A percentile compares a stretch with the other conserved stretches of the same genome.
Evolutionary conservation across 1,139 yeast species (phyloP).

Genomic region (Suhomyces chickasaworum): DNA sequence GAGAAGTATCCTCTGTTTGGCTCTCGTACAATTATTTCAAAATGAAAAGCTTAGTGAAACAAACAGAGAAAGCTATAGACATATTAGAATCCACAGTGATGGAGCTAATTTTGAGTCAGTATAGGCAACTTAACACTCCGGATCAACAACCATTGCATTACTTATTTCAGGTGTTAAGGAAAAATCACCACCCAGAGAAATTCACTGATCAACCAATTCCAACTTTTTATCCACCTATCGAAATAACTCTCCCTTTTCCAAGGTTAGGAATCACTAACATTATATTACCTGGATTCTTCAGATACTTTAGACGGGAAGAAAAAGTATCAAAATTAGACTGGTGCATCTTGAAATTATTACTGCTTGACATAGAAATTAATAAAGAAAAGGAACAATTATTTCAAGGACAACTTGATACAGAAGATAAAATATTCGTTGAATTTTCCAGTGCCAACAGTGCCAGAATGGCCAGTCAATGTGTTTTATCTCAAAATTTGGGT

Average conservation of each 20-base stretch:
- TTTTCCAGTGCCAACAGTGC: conserved; percentile 53
- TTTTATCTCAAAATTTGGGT: conserved; percentile 47
- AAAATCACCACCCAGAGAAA: no score
- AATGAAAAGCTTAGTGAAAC: conserved; percentile 31
- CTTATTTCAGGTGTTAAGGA: no score
- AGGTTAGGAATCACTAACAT: conserved; percentile 28
- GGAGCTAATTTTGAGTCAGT: background rate
- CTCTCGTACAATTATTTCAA: conserved; percentile 48
- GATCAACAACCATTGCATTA: no score
- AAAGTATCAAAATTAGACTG: conserved; percentile 28
- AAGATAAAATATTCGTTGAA: conserved; percentile 53
- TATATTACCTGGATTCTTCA: conserved; percentile 34
- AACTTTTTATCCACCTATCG: conserved; percentile 40
- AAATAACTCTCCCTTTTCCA: conserved; percentile 24
- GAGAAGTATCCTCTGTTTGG: conserved; percentile 53
- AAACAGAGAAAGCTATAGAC: conserved; percentile 36
- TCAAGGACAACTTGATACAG: conserved; percentile 23
- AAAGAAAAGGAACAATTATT: conserved; percentile 23
- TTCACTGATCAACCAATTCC: conserved; percentile 10
- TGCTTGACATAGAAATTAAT: conserved; percentile 24
- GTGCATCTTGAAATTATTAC: conserved; percentile 29
- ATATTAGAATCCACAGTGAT: conserved; percentile 41
- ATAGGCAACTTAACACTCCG: background rate
- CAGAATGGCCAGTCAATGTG: conserved; percentile 55
- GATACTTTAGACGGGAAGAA: conserved; percentile 28